Conservation (phyloP, 2,329 filamentous ascomycete genomes). For the Mollisiaceae sp. region DNA sequence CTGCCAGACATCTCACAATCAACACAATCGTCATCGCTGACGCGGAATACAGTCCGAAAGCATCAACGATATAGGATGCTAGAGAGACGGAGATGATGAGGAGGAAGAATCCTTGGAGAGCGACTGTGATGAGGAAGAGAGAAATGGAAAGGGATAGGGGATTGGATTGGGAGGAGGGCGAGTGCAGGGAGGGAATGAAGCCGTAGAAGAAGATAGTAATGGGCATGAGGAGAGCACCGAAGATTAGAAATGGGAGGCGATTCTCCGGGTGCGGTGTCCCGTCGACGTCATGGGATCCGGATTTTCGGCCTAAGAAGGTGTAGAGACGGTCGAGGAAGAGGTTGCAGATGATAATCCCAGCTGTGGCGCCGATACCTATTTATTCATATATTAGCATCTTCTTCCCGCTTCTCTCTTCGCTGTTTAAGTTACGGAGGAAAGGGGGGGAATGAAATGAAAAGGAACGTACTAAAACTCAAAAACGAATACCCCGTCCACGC, state of each 20-base stretch:
- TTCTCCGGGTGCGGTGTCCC: constrained; percentile 56
- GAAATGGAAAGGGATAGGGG: constrained; percentile 56
- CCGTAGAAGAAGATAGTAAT: constrained; percentile 61
- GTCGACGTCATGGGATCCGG: constrained; percentile 13
- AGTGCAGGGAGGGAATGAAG: constrained; percentile 48
- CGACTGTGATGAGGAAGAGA: constrained; percentile 52
- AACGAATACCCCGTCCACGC: constrained; percentile 58
- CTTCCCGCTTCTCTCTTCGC: no score
- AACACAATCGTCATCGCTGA: constrained; percentile 47
- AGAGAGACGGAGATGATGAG: constrained; percentile 51
- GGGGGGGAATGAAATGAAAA: no score
- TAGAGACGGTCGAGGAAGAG: constrained; percentile 41
- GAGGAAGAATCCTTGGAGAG: constrained; percentile 55
- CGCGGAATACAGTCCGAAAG: constrained; percentile 45
- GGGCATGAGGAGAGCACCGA: constrained; percentile 58
- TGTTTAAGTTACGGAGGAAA: no score
- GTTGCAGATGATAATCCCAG: constrained; percentile 50
- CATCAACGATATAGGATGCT: constrained; percentile 60
- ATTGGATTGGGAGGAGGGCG: constrained; percentile 13
- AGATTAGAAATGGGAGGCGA: constrained; percentile 63
- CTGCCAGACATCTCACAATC: constrained; percentile 39
- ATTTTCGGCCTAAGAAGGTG: constrained; percentile 24
- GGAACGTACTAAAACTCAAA: constrained; percentile 54
- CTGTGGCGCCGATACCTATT: constrained; percentile 33
- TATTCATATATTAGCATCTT: no score